Evolutionary conservation across 768 basidiomycete genomes (phyloP), one percentile per base, ranked within the genome.

Genomic region (Exsudoporus frostii): DNA sequence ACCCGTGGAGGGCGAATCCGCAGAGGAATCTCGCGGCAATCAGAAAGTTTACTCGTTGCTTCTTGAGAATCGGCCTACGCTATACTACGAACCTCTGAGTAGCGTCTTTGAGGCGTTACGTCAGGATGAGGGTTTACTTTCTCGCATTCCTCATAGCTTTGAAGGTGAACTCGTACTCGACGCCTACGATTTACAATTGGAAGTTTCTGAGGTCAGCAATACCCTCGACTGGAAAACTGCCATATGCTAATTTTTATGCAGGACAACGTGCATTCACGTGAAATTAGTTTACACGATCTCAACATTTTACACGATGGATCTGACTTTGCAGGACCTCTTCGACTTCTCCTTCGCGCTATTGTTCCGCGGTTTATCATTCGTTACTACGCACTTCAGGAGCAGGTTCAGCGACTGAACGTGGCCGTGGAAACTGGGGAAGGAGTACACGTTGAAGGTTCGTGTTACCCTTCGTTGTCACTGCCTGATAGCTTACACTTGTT

Each of bases 11-110:
- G 52, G n/a, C 38, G 65, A 69, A 29, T 53, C 68, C 20, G 22
- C 39, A 13, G 55, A 55, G 14, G 56, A 51, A 33, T n/a, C 49
- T 15, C 60, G 64, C 7, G 41, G 27, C 44, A 36, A 53, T 38
- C 63, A 65, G 38, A 61, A 45, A 56, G 41, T 29, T 39, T 69
- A 55, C 30, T 64, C 69, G n/a, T 64, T 88, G 7, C 71, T 91
- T 44, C 75, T 92, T 53, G 78, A 81, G 42, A 73, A 82, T 52
- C 77, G 72, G 17, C 88, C 88, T 3, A 86, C 82, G 5, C 73
- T 91, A 7, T 92, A 88, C 67, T 91, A 90, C 60, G 88, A 90
- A 65, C 83, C 88, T 27, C 64, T 92, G 42, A 80, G 78, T 39
- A 75, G 70, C 51, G 80, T 90, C 19, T 90, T 91, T 61, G 85